Evolutionary conservation across 2,329 filamentous ascomycete species (phyloP).

Genomic region (Pseudogymnoascus sp.): DNA sequence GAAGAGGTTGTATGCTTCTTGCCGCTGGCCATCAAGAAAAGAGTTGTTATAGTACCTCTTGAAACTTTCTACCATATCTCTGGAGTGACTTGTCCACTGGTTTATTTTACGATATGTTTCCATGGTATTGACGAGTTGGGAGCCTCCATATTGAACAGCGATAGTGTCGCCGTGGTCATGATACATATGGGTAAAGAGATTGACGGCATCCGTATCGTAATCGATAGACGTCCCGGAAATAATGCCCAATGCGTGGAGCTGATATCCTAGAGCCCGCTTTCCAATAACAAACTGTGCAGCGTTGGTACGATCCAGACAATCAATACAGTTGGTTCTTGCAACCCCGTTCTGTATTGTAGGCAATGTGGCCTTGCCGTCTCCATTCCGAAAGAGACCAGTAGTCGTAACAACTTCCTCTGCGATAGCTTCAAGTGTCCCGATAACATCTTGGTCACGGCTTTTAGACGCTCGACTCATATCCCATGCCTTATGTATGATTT

Average conservation of each 20-base stretch:
- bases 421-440: slow-evolving; percentile 81
- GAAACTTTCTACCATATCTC: slow-evolving; percentile 98
- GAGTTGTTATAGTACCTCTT: slow-evolving; percentile 99
- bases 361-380: slow-evolving; percentile 57
- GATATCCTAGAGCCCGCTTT: slow-evolving; percentile 84
- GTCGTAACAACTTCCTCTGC: slow-evolving; percentile 76
- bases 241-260: slow-evolving; percentile 85
- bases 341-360: slow-evolving; percentile 80
- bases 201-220: slow-evolving; percentile 92
- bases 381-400: slow-evolving; percentile 94
- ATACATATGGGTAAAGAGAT: slow-evolving; percentile 97
- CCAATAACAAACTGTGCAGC: slow-evolving; percentile 97
- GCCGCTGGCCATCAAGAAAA: slow-evolving; percentile 92
- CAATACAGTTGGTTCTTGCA: slow-evolving; percentile 93
- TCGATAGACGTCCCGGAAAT: slow-evolving; percentile 70
- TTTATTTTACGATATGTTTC: slow-evolving; percentile 98
- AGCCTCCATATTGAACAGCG: slow-evolving; percentile 93
- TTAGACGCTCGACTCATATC: slow-evolving; percentile 98
- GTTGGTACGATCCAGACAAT: slow-evolving; percentile 94
- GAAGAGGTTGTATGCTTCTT: slow-evolving; percentile 97
- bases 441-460: slow-evolving; percentile 85
- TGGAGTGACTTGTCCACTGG: slow-evolving; percentile 94
- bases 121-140: slow-evolving; percentile 98
- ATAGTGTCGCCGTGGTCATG: slow-evolving; percentile 97
- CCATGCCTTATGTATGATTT: slow-evolving; percentile 90